Conservation (phyloP, 148 eudicot species). For the Vaccinium corymbosum region DNA sequence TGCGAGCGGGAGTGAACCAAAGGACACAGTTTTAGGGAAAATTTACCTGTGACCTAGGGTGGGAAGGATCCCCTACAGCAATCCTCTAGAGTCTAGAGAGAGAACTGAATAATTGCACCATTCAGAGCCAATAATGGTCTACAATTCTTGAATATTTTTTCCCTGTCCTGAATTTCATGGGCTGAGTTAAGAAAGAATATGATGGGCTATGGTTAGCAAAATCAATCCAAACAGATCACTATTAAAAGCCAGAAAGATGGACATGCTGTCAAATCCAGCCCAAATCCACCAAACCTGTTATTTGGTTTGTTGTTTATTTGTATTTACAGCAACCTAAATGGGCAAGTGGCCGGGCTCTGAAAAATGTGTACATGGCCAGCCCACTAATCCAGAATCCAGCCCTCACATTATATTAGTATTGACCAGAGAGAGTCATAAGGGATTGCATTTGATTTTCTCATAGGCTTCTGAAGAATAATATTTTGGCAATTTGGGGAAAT, state of each 20-base stretch:
- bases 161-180: not conserved
- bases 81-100: too few species aligned
- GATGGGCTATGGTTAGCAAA: not conserved
- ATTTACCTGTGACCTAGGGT: too few species aligned
- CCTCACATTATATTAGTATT: not conserved
- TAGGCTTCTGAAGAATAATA: too few species aligned
- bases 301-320: not conserved
- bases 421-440: too few species aligned
- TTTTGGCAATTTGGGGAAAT: too few species aligned
- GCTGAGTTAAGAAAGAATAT: not conserved
- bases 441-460: not conserved
- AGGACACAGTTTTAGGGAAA: too few species aligned
- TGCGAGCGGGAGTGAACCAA: too few species aligned
- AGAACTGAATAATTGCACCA: too few species aligned
- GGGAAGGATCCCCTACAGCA: too few species aligned
- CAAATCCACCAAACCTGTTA: constrained; percentile 5
- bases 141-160: too few species aligned
- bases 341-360: not conserved
- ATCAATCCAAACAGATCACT: not conserved
- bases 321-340: not conserved
- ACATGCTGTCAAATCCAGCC: not conserved
- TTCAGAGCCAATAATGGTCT: too few species aligned
- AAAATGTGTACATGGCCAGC: not conserved
- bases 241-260: not conserved
- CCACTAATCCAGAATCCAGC: not conserved